These are phyloP conservation scores for Arachnomyces sp. DNA, from an alignment of 2,329 filamentous ascomycete genomes.

Conservation along the genomic window DNA sequence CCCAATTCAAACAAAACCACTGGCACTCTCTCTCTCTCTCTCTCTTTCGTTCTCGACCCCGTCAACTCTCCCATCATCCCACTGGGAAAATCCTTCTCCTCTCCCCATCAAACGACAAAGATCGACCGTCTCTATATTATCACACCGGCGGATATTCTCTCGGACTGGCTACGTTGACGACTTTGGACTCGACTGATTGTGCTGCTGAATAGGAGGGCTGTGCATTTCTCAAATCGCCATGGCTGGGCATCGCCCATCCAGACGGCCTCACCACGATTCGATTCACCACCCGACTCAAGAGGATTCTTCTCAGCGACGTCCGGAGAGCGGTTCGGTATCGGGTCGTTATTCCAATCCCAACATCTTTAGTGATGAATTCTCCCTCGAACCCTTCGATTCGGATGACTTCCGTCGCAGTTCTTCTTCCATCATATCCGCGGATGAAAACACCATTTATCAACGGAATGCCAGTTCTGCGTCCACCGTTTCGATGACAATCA, in stretches of 20 bases:
- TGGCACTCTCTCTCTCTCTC: no score
- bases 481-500: constrained; percentile 18
- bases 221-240: constrained; percentile 22
- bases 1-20: no score
- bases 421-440: constrained; percentile 24
- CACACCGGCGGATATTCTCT: no score
- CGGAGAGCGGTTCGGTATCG: constrained; percentile 1
- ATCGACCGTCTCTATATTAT: no score
- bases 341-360: constrained; percentile 30
- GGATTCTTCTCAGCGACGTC: constrained; percentile 16
- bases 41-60: no score
- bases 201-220: constrained; percentile 4
- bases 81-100: no score
- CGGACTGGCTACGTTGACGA: no score
- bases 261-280: constrained; percentile 25
- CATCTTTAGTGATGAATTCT: constrained; percentile 44
- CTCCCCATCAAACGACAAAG: no score
- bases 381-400: constrained; percentile 34
- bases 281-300: constrained; percentile 22
- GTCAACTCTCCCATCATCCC: no score
- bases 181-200: constrained; percentile 3
- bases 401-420: constrained; percentile 24
- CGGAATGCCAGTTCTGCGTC: constrained; percentile 18
- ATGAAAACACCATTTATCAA: constrained; percentile 24
- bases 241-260: constrained; percentile 31